phyloP scores from a whole-genome alignment of 495 filamentous ascomycete genomes.

The Pseudevernia furfuracea region DNA sequence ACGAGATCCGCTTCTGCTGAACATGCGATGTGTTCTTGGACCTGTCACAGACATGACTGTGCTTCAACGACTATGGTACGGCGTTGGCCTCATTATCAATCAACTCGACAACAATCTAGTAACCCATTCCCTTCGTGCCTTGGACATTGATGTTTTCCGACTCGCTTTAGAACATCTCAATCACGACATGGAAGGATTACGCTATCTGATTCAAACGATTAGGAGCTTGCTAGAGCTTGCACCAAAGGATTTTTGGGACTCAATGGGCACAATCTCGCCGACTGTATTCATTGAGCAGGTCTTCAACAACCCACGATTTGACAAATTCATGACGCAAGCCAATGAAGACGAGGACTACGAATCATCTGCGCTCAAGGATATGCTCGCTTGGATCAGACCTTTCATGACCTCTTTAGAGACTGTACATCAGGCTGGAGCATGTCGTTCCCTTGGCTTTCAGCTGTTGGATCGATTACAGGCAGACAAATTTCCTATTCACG shows the following conservation, averaged over 20 bases:
- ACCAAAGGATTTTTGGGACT: constrained; percentile 74
- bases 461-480: constrained; percentile 60
- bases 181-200: constrained; percentile 51
- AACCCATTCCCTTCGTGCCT: constrained; percentile 63
- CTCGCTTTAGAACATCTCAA: constrained; percentile 68
- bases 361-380: constrained; percentile 48
- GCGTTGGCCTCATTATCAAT: constrained; percentile 59
- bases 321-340: constrained; percentile 50
- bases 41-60: constrained; percentile 41
- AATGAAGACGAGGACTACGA: constrained; percentile 47
- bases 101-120: constrained; percentile 67
- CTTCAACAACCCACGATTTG: constrained; percentile 62
- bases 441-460: constrained; percentile 59
- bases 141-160: constrained; percentile 72
- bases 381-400: constrained; percentile 63
- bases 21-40: constrained; percentile 31
- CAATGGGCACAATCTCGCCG: constrained; percentile 69
- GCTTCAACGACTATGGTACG: constrained; percentile 66
- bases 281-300: constrained; percentile 67
- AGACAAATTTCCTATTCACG: constrained; percentile 36
- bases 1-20: constrained; percentile 49
- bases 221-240: constrained; percentile 62
- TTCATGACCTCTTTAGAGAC: constrained; percentile 70
- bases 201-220: constrained; percentile 57
- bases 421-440: constrained; percentile 62